Percentiles rank a stretch among this genome's conserved stretches.
Evolutionary conservation across 371 early-diverging fungal genomes (phyloP).

Genomic region (Sporodiniella umbellata): DNA sequence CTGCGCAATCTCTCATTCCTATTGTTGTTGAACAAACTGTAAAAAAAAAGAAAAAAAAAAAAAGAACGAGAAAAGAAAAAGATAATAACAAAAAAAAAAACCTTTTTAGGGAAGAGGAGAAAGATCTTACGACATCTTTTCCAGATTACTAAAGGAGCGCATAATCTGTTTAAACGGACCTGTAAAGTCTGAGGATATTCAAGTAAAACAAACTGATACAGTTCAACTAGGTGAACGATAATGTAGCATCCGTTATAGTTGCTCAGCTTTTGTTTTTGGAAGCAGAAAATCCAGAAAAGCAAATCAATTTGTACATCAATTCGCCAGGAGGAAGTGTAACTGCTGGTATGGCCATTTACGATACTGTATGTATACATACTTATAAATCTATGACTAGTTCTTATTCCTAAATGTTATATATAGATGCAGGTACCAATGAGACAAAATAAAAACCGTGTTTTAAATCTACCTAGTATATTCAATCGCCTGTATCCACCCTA

Average conservation of each 20-base stretch:
- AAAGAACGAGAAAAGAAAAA: background rate
- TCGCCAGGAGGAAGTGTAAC: slow-evolving; percentile 96
- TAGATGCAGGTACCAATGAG: slow-evolving; percentile 48
- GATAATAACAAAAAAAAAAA: background rate
- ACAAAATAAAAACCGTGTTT: background rate
- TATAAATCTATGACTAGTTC: background rate
- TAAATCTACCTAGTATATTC: slow-evolving; percentile 66
- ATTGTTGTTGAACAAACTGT: slow-evolving; percentile 75
- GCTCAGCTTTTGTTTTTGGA: slow-evolving; percentile 96
- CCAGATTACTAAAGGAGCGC: slow-evolving; percentile 93
- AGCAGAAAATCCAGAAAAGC: slow-evolving; percentile 91
- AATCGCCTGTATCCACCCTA: slow-evolving; percentile 90
- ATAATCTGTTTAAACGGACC: slow-evolving; percentile 93
- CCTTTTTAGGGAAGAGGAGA: slow-evolving; percentile 64
- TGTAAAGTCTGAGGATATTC: too few species aligned
- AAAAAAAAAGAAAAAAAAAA: slow-evolving; percentile 4
- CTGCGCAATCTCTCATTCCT: slow-evolving; percentile 60
- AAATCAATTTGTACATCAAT: slow-evolving; percentile 94
- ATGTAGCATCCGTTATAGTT: slow-evolving; percentile 79
- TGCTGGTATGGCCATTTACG: slow-evolving; percentile 93
- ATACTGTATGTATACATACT: slow-evolving; percentile 61
- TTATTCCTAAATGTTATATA: background rate
- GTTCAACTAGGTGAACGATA: slow-evolving; percentile 83
- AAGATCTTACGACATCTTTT: slow-evolving; percentile 93
- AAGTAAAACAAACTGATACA: too few species aligned